These are phyloP conservation scores for Phytophthora meadii DNA, from an alignment of 352 stramenopile genomes.

Conservation along the genomic window DNA sequence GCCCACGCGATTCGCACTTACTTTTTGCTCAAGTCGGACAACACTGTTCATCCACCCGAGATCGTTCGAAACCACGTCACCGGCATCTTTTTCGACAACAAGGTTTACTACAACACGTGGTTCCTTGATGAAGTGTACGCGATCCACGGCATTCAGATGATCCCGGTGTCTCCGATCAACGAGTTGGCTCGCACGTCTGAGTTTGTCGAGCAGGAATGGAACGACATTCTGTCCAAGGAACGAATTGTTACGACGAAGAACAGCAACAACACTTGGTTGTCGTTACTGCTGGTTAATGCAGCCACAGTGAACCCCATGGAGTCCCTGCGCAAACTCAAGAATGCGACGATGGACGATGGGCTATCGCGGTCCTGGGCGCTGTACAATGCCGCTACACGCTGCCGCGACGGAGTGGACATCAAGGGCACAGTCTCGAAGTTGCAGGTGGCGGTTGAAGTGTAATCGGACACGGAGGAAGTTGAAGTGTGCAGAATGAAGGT, in stretches of 20 bases:
- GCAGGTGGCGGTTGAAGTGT: conserved; percentile 19
- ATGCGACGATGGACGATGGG: conserved; percentile 68
- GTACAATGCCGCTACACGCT: conserved; percentile 66
- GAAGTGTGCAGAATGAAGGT: conserved; percentile 9
- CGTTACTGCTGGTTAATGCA: conserved; percentile 74
- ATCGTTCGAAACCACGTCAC: conserved; percentile 78
- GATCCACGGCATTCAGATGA: conserved; percentile 86
- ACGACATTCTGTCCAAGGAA: conserved; percentile 73
- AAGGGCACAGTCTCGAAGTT: conserved; percentile 6
- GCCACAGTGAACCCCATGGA: conserved; percentile 59
- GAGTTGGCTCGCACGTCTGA: conserved; percentile 63
- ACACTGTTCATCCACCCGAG: conserved; percentile 64
- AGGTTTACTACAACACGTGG: conserved; percentile 77
- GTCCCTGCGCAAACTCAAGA: conserved; percentile 51
- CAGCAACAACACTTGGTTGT: conserved; percentile 64
- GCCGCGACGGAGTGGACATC: conserved; percentile 13
- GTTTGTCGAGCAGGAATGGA: conserved; percentile 79
- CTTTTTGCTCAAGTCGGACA: conserved; percentile 71
- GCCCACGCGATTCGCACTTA: conserved; percentile 69
- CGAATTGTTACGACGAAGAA: conserved; percentile 50
- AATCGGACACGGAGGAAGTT: neutral
- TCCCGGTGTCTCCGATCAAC: conserved; percentile 73
- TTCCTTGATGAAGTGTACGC: conserved; percentile 69
- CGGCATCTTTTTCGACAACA: conserved; percentile 82
- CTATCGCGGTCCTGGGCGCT: conserved; percentile 68